These are phyloP conservation scores for Chamaecyparis obtusa DNA, from an alignment of 75 land plant genomes.

Conservation along the genomic window DNA sequence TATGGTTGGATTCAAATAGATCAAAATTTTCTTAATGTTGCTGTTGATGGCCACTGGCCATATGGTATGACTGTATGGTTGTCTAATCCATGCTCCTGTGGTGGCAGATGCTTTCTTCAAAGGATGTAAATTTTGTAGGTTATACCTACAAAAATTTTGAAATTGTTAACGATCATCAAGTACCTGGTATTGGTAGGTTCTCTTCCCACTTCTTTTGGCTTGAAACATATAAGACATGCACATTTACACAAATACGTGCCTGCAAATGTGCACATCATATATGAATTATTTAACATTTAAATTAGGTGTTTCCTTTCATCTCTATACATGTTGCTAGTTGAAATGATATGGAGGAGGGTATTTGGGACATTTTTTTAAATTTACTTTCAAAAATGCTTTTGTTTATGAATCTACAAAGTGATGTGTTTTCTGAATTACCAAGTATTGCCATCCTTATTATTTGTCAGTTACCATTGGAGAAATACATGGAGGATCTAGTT, in stretches of 20 bases:
- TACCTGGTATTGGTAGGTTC: conserved; percentile 74
- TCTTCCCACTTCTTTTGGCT: background rate
- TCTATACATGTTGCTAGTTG: background rate
- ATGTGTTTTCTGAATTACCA: background rate
- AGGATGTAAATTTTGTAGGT: conserved; percentile 96
- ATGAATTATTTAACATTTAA: background rate
- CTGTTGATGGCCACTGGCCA: background rate
- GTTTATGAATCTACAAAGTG: background rate
- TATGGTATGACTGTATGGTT: background rate
- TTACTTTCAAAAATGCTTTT: background rate
- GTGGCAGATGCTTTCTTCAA: conserved; percentile 88
- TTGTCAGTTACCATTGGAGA: background rate
- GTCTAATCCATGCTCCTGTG: conserved; percentile 1
- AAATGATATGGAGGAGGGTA: background rate
- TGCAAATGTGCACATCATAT: background rate
- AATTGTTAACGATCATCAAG: conserved; percentile 68
- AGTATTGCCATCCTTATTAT: background rate
- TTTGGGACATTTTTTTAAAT: too few species aligned
- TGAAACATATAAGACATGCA: background rate
- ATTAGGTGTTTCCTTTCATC: background rate
- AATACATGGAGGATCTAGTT: background rate
- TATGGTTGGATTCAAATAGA: background rate
- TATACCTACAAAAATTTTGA: conserved; percentile 96
- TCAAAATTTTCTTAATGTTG: background rate
- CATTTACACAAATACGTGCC: background rate